These are phyloP conservation scores for Fusarium cyanostomum DNA, from an alignment of 2,329 filamentous ascomycete genomes.

Conservation along the genomic window DNA sequence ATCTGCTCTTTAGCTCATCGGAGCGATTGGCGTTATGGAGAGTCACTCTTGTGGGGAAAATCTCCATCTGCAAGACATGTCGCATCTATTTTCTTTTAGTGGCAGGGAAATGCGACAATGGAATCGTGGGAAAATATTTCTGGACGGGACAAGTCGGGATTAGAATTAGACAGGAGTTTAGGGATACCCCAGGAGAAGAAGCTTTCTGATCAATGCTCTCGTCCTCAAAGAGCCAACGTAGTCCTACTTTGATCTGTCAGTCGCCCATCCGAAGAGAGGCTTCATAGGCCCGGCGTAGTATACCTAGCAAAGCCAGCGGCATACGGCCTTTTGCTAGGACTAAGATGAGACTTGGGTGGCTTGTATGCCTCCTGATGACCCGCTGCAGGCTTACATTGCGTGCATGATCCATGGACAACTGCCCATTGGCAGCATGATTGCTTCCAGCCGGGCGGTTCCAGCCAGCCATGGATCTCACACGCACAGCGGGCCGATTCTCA, in stretches of 20 bases:
- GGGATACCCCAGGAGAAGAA: slow-evolving; percentile 31
- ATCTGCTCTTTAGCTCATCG: neutral
- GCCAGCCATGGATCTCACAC: neutral
- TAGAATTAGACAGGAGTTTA: slow-evolving; percentile 37
- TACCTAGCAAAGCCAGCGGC: neutral
- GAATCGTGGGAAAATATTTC: neutral
- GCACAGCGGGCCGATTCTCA: neutral
- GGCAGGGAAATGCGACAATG: neutral
- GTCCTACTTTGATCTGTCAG: slow-evolving; percentile 1
- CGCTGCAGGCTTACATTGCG: slow-evolving; percentile 12
- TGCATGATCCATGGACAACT: slow-evolving; percentile 3
- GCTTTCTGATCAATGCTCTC: neutral
- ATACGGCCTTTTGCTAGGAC: neutral
- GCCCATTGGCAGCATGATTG: neutral
- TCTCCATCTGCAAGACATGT: neutral
- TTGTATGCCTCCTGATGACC: slow-evolving; percentile 18
- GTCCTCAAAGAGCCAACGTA: neutral
- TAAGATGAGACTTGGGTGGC: slow-evolving; percentile 3
- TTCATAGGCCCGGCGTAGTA: neutral
- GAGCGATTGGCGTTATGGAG: neutral
- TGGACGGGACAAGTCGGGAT: slow-evolving; percentile 5
- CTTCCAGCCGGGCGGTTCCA: slow-evolving; percentile 1
- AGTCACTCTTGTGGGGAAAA: neutral
- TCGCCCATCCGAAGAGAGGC: neutral
- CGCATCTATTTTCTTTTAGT: neutral